Conservation (phyloP, 495 filamentous ascomycete species). For the Beverwykella pulmonaria region DNA sequence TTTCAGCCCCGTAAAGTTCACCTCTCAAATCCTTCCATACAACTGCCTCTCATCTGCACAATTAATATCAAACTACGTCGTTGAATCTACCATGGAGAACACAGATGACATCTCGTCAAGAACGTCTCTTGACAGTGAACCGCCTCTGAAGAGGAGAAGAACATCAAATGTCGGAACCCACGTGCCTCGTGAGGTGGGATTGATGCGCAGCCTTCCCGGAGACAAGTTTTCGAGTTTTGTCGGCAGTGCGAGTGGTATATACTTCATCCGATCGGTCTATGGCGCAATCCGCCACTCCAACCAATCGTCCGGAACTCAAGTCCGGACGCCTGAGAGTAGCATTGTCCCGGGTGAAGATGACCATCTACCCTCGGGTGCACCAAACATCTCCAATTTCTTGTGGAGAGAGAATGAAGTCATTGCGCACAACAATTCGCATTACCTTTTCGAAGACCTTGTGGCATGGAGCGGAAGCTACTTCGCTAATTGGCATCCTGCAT, state of each 20-base stretch:
- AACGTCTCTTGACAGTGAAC: neutral
- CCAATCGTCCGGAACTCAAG: neutral
- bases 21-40: neutral
- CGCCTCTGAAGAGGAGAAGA: neutral
- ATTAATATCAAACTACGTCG: neutral
- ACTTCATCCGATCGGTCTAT: slow-evolving; percentile 54
- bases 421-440: neutral
- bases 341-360: slow-evolving; percentile 55
- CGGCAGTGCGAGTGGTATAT: slow-evolving; percentile 56
- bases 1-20: too few species aligned
- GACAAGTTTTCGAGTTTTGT: slow-evolving; percentile 35
- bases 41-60: neutral
- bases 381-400: slow-evolving; percentile 11
- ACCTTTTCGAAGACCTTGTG: slow-evolving; percentile 38
- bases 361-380: slow-evolving; percentile 39
- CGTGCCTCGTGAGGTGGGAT: neutral
- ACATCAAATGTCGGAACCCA: neutral
- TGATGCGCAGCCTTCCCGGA: slow-evolving; percentile 11
- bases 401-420: slow-evolving; percentile 21
- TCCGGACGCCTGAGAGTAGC: slow-evolving; percentile 41
- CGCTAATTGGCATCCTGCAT: slow-evolving; percentile 54
- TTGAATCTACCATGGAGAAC: neutral
- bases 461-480: slow-evolving; percentile 53
- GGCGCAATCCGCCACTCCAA: slow-evolving; percentile 43
- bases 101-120: neutral